Conservation (phyloP, 768 basidiomycete species). For the Ramaria sp. region DNA sequence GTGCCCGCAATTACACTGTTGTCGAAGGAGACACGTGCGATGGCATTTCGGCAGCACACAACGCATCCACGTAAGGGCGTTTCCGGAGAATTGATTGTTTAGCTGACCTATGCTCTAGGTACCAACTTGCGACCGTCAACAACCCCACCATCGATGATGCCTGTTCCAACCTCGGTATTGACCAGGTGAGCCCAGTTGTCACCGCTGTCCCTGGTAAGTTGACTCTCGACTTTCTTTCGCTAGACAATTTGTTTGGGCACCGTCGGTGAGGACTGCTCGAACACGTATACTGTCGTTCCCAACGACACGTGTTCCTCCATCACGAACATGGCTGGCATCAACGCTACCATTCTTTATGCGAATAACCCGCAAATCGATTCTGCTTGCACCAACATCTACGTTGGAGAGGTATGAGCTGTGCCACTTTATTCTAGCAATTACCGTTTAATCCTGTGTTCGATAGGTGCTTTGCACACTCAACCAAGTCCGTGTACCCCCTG, state of each 20-base stretch:
- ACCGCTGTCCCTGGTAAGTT: too few relatives aligned
- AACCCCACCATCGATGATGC: conserved; percentile 31
- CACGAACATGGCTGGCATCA: conserved; percentile 27
- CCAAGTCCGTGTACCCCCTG: conserved; percentile 32
- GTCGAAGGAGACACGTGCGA: conserved; percentile 53
- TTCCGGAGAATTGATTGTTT: conserved; percentile 14
- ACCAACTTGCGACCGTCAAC: conserved; percentile 65
- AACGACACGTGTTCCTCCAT: conserved; percentile 55
- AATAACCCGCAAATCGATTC: conserved; percentile 70
- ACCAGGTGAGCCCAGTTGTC: conserved; percentile 15
- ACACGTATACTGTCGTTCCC: conserved; percentile 43
- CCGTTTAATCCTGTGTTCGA: neutral
- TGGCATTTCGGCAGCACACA: conserved; percentile 47
- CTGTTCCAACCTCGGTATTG: conserved; percentile 52
- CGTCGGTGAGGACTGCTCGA: conserved; percentile 47
- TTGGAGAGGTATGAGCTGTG: conserved; percentile 51
- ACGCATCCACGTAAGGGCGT: conserved; percentile 47
- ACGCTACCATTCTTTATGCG: conserved; percentile 39
- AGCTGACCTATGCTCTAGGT: conserved; percentile 30
- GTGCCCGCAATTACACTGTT: conserved; percentile 54
- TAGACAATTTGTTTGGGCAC: conserved; percentile 51
- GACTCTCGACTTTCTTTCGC: too few relatives aligned
- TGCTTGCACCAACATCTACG: conserved; percentile 55
- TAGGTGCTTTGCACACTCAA: conserved; percentile 46
- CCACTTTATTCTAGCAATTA: neutral